These are phyloP conservation scores for Tricholoma sp. DNA, from an alignment of 768 basidiomycete genomes.

Conservation along the genomic window DNA sequence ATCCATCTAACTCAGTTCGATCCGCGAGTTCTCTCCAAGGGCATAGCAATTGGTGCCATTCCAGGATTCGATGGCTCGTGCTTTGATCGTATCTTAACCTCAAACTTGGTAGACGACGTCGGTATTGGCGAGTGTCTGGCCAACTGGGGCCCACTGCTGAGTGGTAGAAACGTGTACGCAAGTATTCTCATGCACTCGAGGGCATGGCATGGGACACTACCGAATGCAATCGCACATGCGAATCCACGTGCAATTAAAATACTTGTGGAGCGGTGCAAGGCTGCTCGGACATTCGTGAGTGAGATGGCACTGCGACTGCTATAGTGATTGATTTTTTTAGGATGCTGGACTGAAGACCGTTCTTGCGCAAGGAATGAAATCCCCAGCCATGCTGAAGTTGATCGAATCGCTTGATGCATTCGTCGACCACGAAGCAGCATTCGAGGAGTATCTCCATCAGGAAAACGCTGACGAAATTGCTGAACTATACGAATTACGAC, in stretches of 20 bases:
- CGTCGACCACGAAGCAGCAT: conserved; percentile 32
- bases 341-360: conserved; percentile 20
- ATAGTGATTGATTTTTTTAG: conserved; percentile 13
- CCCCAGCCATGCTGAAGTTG: conserved; percentile 29
- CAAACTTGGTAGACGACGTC: conserved; percentile 28
- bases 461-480: conserved; percentile 18
- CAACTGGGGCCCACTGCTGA: conserved; percentile 34
- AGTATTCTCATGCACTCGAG: conserved; percentile 35
- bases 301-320: not conserved
- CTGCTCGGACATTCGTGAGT: conserved; percentile 21
- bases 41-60: conserved; percentile 32
- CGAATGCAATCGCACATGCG: conserved; percentile 26
- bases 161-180: conserved; percentile 26
- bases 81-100: conserved; percentile 37
- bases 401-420: conserved; percentile 36
- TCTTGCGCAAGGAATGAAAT: conserved; percentile 25
- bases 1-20: conserved; percentile 39
- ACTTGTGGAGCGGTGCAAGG: conserved; percentile 28
- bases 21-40: conserved; percentile 34
- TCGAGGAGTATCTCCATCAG: conserved; percentile 25
- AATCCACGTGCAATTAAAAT: conserved; percentile 29
- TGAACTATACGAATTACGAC: conserved; percentile 20
- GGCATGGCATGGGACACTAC: conserved; percentile 27
- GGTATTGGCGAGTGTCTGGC: conserved; percentile 26
- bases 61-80: conserved; percentile 30